Conservation (phyloP, 2,329 filamentous ascomycete genomes). For the Ophiostoma australiae region DNA sequence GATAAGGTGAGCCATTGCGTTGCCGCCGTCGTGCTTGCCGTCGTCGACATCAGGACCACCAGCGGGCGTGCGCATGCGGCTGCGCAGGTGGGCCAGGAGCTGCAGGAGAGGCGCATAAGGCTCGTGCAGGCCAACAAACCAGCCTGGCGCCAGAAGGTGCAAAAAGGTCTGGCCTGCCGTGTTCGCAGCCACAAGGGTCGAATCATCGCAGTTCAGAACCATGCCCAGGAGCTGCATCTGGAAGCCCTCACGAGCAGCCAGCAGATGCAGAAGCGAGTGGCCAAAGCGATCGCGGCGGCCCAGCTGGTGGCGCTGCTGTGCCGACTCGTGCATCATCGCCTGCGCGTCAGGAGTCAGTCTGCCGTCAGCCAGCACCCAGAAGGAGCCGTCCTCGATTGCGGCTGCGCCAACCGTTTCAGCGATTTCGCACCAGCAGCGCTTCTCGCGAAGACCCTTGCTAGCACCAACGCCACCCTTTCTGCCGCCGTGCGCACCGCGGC, state of each 20-base stretch:
- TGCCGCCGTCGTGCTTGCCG: slow-evolving; percentile 2
- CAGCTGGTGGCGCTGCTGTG: slow-evolving; percentile 27
- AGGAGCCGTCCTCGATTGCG: slow-evolving; percentile 25
- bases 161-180: slow-evolving; percentile 47
- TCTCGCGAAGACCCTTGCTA: slow-evolving; percentile 23
- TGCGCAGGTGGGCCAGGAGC: slow-evolving; percentile 33
- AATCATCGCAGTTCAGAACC: slow-evolving; percentile 28
- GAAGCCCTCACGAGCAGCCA: slow-evolving; percentile 38
- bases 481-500: background rate
- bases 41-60: background rate
- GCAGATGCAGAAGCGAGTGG: slow-evolving; percentile 46
- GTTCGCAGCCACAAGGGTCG: slow-evolving; percentile 36
- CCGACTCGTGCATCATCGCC: slow-evolving; percentile 28
- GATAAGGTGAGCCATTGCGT: slow-evolving; percentile 31
- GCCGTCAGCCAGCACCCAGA: slow-evolving; percentile 32
- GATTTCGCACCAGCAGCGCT: slow-evolving; percentile 35
- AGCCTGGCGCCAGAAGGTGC: slow-evolving; percentile 39
- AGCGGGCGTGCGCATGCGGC: slow-evolving; percentile 17
- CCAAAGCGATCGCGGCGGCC: slow-evolving; percentile 41
- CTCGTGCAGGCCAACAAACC: slow-evolving; percentile 33
- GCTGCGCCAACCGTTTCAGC: slow-evolving; percentile 27
- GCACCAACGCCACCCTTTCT: slow-evolving; percentile 14
- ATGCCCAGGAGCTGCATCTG: slow-evolving; percentile 33
- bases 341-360: slow-evolving; percentile 32
- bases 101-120: slow-evolving; percentile 30